A percentile compares a stretch with the other conserved stretches of the same genome.
Evolutionary conservation across 2,329 filamentous ascomycete species (phyloP).

Genomic region (Paraconiothyrium brasiliense): DNA sequence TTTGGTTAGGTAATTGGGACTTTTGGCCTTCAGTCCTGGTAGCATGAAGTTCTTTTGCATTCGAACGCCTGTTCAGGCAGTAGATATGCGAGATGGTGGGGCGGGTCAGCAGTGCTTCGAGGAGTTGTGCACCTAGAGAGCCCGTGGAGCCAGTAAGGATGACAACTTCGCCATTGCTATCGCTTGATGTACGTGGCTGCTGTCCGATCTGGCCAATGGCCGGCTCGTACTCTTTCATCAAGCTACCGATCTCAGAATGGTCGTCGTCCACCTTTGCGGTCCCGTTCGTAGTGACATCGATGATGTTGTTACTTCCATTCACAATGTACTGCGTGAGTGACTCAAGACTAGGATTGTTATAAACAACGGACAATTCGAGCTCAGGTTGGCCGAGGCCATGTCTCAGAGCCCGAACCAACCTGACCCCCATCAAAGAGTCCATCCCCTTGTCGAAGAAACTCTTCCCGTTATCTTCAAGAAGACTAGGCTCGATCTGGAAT

Average conservation of each 20-base stretch:
- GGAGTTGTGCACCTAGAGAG: constrained; percentile 32
- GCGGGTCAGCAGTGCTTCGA: constrained; percentile 29
- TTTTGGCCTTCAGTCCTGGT: constrained; percentile 10
- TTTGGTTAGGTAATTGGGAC: constrained; percentile 13
- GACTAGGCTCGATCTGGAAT: constrained; percentile 8
- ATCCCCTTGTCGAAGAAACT: constrained; percentile 29
- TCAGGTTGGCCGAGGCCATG: constrained; percentile 19
- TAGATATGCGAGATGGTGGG: constrained; percentile 28
- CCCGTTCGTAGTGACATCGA: not conserved
- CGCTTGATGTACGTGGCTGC: not conserved
- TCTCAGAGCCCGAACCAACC: constrained; percentile 22
- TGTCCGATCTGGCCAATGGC: constrained; percentile 9
- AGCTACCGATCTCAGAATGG: not conserved
- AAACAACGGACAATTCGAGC: constrained; percentile 14
- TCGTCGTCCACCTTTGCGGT: not conserved
- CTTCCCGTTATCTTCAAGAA: not conserved
- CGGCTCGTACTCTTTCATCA: constrained; percentile 13
- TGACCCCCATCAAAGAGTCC: constrained; percentile 29
- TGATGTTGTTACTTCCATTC: not conserved
- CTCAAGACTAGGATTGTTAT: constrained; percentile 18
- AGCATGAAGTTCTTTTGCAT: constrained; percentile 23
- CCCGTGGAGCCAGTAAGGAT: constrained; percentile 38
- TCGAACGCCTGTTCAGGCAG: constrained; percentile 29
- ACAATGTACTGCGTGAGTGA: constrained; percentile 15
- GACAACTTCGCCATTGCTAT: constrained; percentile 22